phyloP scores from a whole-genome alignment of 768 basidiomycete genomes.

The Ramaria sp. region DNA sequence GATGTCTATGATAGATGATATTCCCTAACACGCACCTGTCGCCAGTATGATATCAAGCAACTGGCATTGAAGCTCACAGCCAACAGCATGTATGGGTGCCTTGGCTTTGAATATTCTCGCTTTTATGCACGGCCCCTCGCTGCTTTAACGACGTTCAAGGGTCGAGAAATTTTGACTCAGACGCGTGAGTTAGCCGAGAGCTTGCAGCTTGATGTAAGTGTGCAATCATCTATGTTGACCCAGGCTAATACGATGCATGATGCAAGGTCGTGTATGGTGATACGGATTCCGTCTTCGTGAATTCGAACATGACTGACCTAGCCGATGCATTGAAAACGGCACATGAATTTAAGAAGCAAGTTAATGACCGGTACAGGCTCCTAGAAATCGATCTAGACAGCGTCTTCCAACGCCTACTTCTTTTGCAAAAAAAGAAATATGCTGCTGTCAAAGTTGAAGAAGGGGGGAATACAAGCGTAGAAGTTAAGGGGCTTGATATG shows the following conservation, averaged over 20 bases:
- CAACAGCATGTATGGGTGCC: constrained; percentile 99
- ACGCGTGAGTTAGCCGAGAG: constrained; percentile 89
- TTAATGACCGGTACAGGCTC: constrained; percentile 90
- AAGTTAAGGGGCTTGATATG: constrained; percentile 98
- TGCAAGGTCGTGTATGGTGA: constrained; percentile 94
- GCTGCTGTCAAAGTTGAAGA: constrained; percentile 94
- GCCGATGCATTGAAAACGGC: constrained; percentile 88
- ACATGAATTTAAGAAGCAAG: constrained; percentile 84
- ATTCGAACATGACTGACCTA: constrained; percentile 85
- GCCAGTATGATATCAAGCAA: constrained; percentile 92
- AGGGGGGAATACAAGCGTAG: constrained; percentile 61
- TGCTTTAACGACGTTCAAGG: constrained; percentile 94
- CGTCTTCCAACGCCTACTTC: constrained; percentile 82
- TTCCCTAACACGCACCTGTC: not conserved
- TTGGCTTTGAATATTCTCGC: constrained; percentile 93
- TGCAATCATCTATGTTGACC: not conserved
- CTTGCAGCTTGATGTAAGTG: constrained; percentile 73
- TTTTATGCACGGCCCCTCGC: constrained; percentile 97
- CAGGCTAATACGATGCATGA: not conserved
- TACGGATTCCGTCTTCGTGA: constrained; percentile 97
- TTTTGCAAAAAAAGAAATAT: constrained; percentile 99
- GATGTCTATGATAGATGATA: not conserved
- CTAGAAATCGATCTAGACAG: constrained; percentile 96
- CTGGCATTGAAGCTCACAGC: constrained; percentile 95
- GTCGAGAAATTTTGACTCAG: constrained; percentile 91